Percentiles rank a stretch among this genome's conserved stretches.
These are phyloP conservation scores for Arthrobotrys conoides DNA, from an alignment of 2,329 filamentous ascomycete species.

Conservation along the genomic window DNA sequence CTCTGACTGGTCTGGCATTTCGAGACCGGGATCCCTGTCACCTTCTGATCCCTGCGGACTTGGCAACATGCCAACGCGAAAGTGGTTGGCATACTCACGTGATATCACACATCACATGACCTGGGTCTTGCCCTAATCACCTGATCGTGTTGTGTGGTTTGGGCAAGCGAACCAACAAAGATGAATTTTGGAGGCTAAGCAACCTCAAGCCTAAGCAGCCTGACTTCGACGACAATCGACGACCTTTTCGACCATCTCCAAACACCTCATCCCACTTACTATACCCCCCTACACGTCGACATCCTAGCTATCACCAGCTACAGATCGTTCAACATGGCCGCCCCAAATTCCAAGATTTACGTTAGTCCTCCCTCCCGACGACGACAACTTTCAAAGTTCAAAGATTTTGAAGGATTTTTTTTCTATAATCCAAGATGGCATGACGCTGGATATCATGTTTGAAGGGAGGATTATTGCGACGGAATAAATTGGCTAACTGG, in stretches of 20 bases:
- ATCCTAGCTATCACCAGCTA: constrained; percentile 58
- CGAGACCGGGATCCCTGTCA: constrained; percentile 16
- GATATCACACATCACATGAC: constrained; percentile 3
- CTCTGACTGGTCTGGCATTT: neutral
- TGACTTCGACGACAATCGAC: constrained; percentile 60
- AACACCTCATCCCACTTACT: constrained; percentile 34
- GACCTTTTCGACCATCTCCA: constrained; percentile 47
- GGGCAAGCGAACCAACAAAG: constrained; percentile 49
- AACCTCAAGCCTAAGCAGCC: constrained; percentile 39
- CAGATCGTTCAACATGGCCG: constrained; percentile 60
- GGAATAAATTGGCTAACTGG: constrained; percentile 50
- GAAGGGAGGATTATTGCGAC: constrained; percentile 10
- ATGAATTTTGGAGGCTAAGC: constrained; percentile 54
- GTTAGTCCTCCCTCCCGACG: constrained; percentile 41
- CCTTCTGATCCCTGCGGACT: constrained; percentile 15
- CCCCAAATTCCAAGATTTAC: constrained; percentile 59
- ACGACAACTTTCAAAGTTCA: constrained; percentile 12
- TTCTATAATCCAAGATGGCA: neutral
- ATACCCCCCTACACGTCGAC: constrained; percentile 51
- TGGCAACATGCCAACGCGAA: constrained; percentile 23
- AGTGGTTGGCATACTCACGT: constrained; percentile 14
- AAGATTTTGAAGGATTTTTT: constrained; percentile 7
- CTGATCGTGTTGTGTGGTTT: constrained; percentile 47
- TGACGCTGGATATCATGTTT: neutral
- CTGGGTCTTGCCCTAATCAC: constrained; percentile 55